Percentiles rank a stretch among this genome's conserved stretches.
These are phyloP conservation scores for Metschnikowia amazonensis DNA, from an alignment of 805 yeast species.

Conservation along the genomic window DNA sequence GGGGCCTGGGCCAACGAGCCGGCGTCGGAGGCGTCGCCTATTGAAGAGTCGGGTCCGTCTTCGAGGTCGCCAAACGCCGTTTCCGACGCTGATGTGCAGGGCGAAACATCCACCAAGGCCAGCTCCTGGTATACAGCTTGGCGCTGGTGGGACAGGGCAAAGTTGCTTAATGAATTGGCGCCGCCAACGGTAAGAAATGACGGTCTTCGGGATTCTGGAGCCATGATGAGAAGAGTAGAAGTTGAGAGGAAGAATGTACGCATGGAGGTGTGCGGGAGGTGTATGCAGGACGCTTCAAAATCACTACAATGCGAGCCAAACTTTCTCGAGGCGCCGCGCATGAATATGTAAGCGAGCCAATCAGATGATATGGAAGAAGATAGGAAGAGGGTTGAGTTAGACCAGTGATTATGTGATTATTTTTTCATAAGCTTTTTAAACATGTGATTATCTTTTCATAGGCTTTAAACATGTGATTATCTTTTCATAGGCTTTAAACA, in stretches of 20 bases:
- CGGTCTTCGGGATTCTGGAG: not conserved
- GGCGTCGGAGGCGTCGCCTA: not conserved
- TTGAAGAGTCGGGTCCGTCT: not conserved
- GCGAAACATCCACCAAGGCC: slow-evolving; percentile 11
- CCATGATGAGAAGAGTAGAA: not conserved
- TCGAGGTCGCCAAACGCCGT: slow-evolving; percentile 4
- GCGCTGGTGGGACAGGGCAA: slow-evolving; percentile 38
- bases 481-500: too few species aligned
- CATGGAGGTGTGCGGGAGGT: too few species aligned
- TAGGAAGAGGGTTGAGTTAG: too few species aligned
- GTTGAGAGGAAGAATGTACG: not conserved
- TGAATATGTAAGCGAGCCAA: too few species aligned
- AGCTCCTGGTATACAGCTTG: slow-evolving; percentile 24
- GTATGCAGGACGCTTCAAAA: too few species aligned
- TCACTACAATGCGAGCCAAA: too few species aligned
- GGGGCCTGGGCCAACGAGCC: not conserved
- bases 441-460: too few species aligned
- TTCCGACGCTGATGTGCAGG: slow-evolving; percentile 13
- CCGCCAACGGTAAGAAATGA: slow-evolving; percentile 2
- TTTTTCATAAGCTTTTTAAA: too few species aligned
- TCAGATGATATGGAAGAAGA: too few species aligned
- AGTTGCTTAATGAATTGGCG: slow-evolving; percentile 24
- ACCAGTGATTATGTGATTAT: too few species aligned
- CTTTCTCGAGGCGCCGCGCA: too few species aligned
- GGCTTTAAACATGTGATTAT: too few species aligned